Evolutionary conservation across 2,329 filamentous ascomycete genomes (phyloP).

Genomic region (Diaporthe sp.): DNA sequence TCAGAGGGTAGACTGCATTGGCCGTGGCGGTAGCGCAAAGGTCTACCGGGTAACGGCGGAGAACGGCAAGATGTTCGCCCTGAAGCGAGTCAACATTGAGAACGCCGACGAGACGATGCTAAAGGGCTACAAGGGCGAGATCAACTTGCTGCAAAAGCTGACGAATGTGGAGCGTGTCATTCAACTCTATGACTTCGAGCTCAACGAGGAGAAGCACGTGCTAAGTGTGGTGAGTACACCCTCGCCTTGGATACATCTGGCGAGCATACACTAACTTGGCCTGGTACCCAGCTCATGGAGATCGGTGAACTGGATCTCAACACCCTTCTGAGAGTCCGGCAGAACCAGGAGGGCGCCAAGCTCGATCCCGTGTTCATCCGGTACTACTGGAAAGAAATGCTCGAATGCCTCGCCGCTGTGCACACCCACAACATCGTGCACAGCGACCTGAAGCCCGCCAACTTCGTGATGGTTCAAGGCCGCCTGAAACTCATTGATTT

Average conservation of each 20-base stretch:
- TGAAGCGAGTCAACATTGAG: conserved; percentile 93
- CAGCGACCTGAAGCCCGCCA: conserved; percentile 95
- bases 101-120: conserved; percentile 88
- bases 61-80: conserved; percentile 92
- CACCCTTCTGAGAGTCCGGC: conserved; percentile 79
- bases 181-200: conserved; percentile 88
- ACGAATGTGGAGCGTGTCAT: conserved; percentile 90
- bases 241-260: background rate
- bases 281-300: conserved; percentile 83
- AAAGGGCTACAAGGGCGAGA: conserved; percentile 92
- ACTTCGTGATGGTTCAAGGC: conserved; percentile 93
- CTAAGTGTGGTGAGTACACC: conserved; percentile 78
- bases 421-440: conserved; percentile 94
- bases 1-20: conserved; percentile 89
- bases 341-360: conserved; percentile 77
- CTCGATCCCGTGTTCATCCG: conserved; percentile 92
- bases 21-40: conserved; percentile 90
- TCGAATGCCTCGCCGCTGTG: conserved; percentile 91
- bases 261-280: conserved; percentile 6
- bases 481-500: conserved; percentile 97
- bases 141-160: conserved; percentile 86
- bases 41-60: conserved; percentile 98
- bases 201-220: conserved; percentile 91
- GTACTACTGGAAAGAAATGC: conserved; percentile 99
- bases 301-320: conserved; percentile 95